Conservation (phyloP, 2,329 filamentous ascomycete genomes). For the Penicillium sp. region DNA sequence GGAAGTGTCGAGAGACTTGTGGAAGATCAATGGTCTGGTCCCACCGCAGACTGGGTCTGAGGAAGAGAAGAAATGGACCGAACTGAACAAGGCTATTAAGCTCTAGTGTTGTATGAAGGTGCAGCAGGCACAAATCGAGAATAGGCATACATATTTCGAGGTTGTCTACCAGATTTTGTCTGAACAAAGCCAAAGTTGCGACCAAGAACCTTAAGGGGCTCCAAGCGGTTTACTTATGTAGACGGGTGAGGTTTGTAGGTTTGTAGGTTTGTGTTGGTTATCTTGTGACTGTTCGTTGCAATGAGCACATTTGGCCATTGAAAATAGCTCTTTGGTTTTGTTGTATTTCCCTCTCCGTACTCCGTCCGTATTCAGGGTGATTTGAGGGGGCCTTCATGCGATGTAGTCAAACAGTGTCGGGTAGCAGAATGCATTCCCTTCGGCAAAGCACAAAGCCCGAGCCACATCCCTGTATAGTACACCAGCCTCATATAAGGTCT, state of each 20-base stretch:
- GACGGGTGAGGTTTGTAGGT: no score
- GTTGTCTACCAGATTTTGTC: background rate
- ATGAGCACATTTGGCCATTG: background rate
- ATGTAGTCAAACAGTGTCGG: background rate
- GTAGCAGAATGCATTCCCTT: background rate
- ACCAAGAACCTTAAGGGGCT: background rate
- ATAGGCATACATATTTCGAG: background rate
- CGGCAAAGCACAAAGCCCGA: background rate
- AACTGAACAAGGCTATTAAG: conserved; percentile 1
- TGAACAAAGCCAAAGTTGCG: background rate
- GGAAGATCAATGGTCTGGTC: conserved; percentile 13
- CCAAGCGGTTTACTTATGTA: background rate
- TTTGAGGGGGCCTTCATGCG: background rate
- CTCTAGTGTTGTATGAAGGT: background rate
- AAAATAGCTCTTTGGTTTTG: background rate
- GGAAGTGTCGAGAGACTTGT: conserved; percentile 9
- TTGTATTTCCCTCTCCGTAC: background rate
- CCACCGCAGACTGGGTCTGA: background rate
- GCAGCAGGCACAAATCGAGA: no score
- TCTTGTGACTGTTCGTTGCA: background rate
- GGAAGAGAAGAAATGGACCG: background rate
- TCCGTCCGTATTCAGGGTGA: background rate
- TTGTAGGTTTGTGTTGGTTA: background rate
- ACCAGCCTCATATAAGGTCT: conserved; percentile 11
- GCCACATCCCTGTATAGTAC: conserved; percentile 1